These are phyloP conservation scores for Diaporthe velutina DNA, from an alignment of 2,329 filamentous ascomycete genomes.

Conservation along the genomic window DNA sequence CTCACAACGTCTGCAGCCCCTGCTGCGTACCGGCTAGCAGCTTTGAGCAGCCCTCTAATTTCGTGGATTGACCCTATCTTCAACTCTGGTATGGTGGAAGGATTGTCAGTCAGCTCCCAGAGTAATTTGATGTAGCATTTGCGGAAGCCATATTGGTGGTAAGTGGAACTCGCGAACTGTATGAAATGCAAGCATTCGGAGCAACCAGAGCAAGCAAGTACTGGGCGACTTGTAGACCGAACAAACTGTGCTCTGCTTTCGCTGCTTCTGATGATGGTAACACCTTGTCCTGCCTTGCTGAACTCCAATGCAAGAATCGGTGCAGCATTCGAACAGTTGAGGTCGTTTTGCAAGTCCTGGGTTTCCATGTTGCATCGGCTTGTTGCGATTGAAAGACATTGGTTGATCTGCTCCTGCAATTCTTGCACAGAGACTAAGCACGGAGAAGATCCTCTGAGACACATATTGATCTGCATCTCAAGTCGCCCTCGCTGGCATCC, in stretches of 20 bases:
- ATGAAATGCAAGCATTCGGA: neutral
- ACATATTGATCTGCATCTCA: neutral
- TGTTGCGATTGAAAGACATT: neutral
- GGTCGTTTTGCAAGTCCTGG: neutral
- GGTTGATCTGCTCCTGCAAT: neutral
- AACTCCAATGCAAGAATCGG: rapidly evolving
- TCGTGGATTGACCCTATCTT: neutral
- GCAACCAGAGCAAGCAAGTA: neutral
- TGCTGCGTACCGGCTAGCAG: neutral
- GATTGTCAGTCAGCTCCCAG: neutral
- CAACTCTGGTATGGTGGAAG: neutral
- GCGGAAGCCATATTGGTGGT: neutral
- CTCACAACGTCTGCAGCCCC: neutral
- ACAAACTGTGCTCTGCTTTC: rapidly evolving
- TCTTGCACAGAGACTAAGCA: neutral
- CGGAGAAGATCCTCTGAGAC: neutral
- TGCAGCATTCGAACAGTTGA: neutral
- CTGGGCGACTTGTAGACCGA: no score
- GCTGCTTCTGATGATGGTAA: neutral
- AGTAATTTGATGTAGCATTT: neutral
- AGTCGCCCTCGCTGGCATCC: neutral
- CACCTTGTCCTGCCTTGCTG: neutral
- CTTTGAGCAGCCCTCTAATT: neutral
- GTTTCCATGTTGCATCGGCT: neutral
- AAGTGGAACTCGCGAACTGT: neutral